These are phyloP conservation scores for Prunella vulgaris DNA, from an alignment of 257 asterid genomes.

Conservation along the genomic window DNA sequence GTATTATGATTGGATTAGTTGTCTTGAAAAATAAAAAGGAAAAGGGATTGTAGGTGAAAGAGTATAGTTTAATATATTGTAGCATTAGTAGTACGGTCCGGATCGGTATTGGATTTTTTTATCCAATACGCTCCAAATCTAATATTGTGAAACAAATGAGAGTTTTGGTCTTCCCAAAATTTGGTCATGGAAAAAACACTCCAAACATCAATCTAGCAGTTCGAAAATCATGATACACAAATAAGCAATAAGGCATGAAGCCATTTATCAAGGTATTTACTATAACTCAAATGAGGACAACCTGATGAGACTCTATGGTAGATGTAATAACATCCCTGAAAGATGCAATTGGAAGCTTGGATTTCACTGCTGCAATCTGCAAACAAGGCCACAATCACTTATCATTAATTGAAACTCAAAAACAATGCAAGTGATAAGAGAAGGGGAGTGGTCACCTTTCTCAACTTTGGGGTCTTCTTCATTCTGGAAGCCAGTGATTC, in stretches of 20 bases:
- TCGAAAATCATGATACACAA: neutral
- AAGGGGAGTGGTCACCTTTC: constrained; percentile 48
- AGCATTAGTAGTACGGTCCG: neutral
- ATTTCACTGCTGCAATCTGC: constrained; percentile 61
- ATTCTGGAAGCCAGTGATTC: constrained; percentile 48
- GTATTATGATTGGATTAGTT: neutral
- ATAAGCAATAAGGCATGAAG: neutral
- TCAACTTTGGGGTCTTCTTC: constrained; percentile 43
- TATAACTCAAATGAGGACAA: constrained; percentile 19
- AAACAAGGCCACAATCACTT: constrained; percentile 19
- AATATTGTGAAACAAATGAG: neutral
- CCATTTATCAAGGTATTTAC: neutral
- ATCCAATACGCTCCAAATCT: too few relatives aligned
- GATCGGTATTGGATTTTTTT: neutral
- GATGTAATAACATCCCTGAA: constrained; percentile 68
- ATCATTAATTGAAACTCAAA: constrained; percentile 1
- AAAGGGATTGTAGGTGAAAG: neutral
- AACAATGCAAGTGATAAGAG: neutral
- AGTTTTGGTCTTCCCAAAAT: neutral
- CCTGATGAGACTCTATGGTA: constrained; percentile 74
- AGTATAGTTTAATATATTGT: too few relatives aligned
- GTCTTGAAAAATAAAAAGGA: neutral
- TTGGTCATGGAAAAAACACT: neutral
- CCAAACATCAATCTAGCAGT: neutral
- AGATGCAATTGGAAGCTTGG: constrained; percentile 87